Base-by-base conservation (phyloP, 1,284 basidiomycete genomes). In the Rhodotorula mucilaginosa region DNA sequence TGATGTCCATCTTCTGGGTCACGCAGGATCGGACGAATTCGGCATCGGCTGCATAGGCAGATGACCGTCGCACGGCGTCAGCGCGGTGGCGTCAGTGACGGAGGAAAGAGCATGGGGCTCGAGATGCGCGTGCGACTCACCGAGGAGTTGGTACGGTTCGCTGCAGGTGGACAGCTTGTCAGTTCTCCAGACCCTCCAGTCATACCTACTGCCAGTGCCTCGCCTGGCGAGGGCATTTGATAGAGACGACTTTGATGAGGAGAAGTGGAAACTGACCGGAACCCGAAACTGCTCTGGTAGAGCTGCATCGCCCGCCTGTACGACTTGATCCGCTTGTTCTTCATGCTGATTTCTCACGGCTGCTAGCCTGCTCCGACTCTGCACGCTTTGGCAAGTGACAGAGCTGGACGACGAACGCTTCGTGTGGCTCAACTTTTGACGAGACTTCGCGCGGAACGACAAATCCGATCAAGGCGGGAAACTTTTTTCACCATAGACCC, bases 251-350 rank as follows among this genome's bases (percentile, higher is more conserved):
- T 39, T 12, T 26, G 48, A 47, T 23, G 54, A 8, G 44, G 49
- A 5, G 18, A 31, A 23, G n/a, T 2, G 54, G 39, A 26, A 52
- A 65, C 71, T 47, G 8, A 87, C 70, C 93, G 84, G 82, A 96
- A 97, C 13, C 90, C 90, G 81, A 97, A 97, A 5, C 88, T 86
- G 34, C 39, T 34, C 80, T 89, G 86, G 80, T 97, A 97, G 61
- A 93, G 83, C 51, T 88, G 86, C 93, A 97, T 97, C 61, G 94
- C 89, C 80, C 93, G 92, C 79, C 89, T 88, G 82, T 96, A 96
- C 2, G 88, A 87, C 82, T 97, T 97, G 59, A 93, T 91, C 80
- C 94, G 86, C 82, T 92, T 95, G 83, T 95, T 92, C 71, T 93
- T 85, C 94, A 97, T 97, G 49, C 70, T 77, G 74, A 2, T 44